These are phyloP conservation scores for Taphrina communis DNA, from an alignment of 1,139 yeast species.

Conservation along the genomic window DNA sequence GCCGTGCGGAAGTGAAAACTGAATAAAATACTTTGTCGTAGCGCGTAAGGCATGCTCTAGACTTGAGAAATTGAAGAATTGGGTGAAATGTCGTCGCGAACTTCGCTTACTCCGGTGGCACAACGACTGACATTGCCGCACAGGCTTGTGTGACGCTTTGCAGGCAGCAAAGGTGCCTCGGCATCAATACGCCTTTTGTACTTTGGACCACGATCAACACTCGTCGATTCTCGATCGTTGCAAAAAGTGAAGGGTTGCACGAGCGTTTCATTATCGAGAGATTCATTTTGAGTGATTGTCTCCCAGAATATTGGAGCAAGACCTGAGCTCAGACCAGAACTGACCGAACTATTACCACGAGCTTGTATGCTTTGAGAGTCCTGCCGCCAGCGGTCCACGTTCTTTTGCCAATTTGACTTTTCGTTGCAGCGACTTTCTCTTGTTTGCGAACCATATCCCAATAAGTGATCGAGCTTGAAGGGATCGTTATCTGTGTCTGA, in stretches of 20 bases:
- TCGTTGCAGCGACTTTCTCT: background rate
- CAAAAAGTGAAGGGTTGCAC: background rate
- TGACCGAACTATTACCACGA: background rate
- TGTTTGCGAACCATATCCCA: background rate
- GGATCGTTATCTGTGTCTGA: background rate
- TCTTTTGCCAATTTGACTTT: too few species aligned
- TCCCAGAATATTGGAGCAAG: background rate
- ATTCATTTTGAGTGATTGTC: background rate
- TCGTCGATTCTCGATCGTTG: background rate
- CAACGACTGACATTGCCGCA: background rate
- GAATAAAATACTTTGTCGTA: background rate
- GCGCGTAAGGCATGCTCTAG: background rate
- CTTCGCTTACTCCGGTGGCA: background rate
- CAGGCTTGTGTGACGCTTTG: constrained; percentile 6
- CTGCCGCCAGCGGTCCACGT: too few species aligned
- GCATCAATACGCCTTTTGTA: background rate
- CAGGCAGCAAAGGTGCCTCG: background rate
- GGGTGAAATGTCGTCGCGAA: constrained; percentile 2
- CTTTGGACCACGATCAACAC: background rate
- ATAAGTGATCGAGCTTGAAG: background rate
- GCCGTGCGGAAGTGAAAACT: background rate
- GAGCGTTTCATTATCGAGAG: background rate
- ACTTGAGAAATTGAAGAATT: constrained; percentile 16
- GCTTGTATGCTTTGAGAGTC: background rate
- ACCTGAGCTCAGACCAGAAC: background rate